Conservation (phyloP, 2,329 filamentous ascomycete genomes). For the Venturiaceae sp. region DNA sequence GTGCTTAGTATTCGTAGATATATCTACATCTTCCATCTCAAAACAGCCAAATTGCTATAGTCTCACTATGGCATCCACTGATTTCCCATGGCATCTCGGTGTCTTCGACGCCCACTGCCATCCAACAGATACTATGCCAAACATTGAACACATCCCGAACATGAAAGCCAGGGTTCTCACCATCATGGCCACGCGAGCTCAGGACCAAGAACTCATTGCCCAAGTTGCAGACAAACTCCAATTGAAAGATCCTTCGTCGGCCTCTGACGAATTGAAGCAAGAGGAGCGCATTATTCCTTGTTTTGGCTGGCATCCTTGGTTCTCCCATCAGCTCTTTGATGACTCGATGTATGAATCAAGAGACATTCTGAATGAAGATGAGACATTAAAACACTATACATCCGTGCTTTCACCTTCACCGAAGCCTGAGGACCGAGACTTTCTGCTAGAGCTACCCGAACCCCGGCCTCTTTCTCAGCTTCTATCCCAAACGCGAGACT, state of each 20-base stretch:
- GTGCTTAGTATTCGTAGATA: too few species aligned
- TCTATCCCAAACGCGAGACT: slow-evolving; percentile 43
- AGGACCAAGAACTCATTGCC: slow-evolving; percentile 67
- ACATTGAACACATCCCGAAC: slow-evolving; percentile 43
- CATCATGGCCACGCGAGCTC: slow-evolving; percentile 65
- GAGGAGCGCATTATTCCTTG: slow-evolving; percentile 50
- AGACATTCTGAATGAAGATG: slow-evolving; percentile 26
- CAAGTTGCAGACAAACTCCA: slow-evolving; percentile 48
- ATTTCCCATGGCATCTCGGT: slow-evolving; percentile 60
- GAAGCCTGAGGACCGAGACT: slow-evolving; percentile 38
- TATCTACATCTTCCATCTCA: too few species aligned
- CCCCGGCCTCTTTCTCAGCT: slow-evolving; percentile 52
- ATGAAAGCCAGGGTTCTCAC: slow-evolving; percentile 62
- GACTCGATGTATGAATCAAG: slow-evolving; percentile 32
- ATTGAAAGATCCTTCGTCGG: slow-evolving; percentile 9
- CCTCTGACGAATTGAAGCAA: slow-evolving; percentile 18
- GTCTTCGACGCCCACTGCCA: slow-evolving; percentile 77
- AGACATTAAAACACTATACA: slow-evolving; percentile 51
- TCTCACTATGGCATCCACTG: neutral
- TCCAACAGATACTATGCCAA: slow-evolving; percentile 66
- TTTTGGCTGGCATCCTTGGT: slow-evolving; percentile 89
- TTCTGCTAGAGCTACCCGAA: slow-evolving; percentile 46
- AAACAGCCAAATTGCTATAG: too few species aligned
- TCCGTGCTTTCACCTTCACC: slow-evolving; percentile 47
- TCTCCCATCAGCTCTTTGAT: slow-evolving; percentile 66